phyloP scores from a whole-genome alignment of 306 rosid genomes.

The Inga leiocalycina region DNA sequence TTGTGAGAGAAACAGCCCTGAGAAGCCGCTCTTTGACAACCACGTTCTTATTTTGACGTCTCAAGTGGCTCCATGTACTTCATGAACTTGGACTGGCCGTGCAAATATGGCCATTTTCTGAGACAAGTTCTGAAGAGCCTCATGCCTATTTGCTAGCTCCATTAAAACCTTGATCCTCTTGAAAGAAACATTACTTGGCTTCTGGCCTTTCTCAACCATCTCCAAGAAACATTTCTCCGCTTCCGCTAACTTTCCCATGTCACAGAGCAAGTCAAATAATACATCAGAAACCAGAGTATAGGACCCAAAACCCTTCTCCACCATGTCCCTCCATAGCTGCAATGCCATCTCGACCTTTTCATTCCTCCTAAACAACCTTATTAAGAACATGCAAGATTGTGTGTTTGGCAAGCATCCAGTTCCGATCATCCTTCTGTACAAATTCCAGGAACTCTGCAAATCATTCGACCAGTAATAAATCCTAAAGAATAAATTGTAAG shows the following conservation, averaged over 20 bases:
- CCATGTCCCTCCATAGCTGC: constrained; percentile 86
- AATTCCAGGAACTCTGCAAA: constrained; percentile 66
- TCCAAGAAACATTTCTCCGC: constrained; percentile 84
- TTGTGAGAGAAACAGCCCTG: not conserved
- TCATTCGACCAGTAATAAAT: constrained; percentile 80
- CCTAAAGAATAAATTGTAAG: constrained; percentile 83
- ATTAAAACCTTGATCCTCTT: constrained; percentile 86
- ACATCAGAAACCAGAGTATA: constrained; percentile 82
- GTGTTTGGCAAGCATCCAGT: constrained; percentile 77
- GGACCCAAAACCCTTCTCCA: constrained; percentile 85
- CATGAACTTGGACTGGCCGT: constrained; percentile 40
- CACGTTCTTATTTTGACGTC: constrained; percentile 13
- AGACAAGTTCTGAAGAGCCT: constrained; percentile 62
- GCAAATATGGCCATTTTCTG: constrained; percentile 69
- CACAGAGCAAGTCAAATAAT: constrained; percentile 85
- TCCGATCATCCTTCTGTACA: constrained; percentile 72
- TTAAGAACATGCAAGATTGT: constrained; percentile 86
- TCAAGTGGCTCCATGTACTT: constrained; percentile 20
- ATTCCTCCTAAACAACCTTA: constrained; percentile 68
- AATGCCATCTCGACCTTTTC: constrained; percentile 87
- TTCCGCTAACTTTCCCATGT: constrained; percentile 71
- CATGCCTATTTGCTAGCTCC: constrained; percentile 77
- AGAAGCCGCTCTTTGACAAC: not conserved
- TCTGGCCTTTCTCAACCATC: constrained; percentile 90
- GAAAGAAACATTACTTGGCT: constrained; percentile 75